phyloP scores from a whole-genome alignment of 2,329 filamentous ascomycete species.

The Penicillium corylophilum region DNA sequence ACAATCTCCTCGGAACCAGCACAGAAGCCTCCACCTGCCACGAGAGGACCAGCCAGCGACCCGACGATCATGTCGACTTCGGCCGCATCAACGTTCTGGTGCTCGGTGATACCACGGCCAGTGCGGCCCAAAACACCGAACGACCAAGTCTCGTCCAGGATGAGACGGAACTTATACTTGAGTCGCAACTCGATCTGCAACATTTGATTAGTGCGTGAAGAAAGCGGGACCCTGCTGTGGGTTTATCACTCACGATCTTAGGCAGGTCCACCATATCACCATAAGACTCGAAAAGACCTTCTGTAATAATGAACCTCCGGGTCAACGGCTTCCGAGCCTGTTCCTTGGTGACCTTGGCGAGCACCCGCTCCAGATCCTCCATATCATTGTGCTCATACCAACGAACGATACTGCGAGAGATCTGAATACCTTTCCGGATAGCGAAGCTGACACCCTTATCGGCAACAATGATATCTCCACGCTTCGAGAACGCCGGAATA shows the following conservation, averaged over 20 bases:
- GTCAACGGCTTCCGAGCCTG: conserved; percentile 87
- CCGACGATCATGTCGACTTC: conserved; percentile 98
- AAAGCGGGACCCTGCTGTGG: background rate
- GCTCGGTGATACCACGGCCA: conserved; percentile 88
- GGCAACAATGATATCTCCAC: conserved; percentile 94
- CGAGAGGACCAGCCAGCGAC: conserved; percentile 83
- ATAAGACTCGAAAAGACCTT: conserved; percentile 87
- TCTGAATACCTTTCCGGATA: conserved; percentile 90
- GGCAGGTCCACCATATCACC: conserved; percentile 84
- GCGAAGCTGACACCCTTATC: conserved; percentile 92
- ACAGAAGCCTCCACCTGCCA: conserved; percentile 93
- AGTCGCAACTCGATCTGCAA: conserved; percentile 81
- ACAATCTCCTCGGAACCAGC: conserved; percentile 88
- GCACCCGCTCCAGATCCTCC: conserved; percentile 82
- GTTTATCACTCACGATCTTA: conserved; percentile 64
- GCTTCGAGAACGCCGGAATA: conserved; percentile 94
- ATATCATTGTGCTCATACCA: conserved; percentile 98
- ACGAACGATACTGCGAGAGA: conserved; percentile 81
- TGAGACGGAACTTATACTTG: conserved; percentile 96
- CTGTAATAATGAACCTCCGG: conserved; percentile 90
- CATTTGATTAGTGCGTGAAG: conserved; percentile 5
- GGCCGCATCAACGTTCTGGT: conserved; percentile 89
- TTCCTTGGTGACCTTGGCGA: conserved; percentile 83
- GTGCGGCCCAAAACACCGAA: conserved; percentile 92
- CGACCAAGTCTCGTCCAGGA: conserved; percentile 96